Conservation (phyloP, 306 rosid species). For the Castanopsis chinensis region DNA sequence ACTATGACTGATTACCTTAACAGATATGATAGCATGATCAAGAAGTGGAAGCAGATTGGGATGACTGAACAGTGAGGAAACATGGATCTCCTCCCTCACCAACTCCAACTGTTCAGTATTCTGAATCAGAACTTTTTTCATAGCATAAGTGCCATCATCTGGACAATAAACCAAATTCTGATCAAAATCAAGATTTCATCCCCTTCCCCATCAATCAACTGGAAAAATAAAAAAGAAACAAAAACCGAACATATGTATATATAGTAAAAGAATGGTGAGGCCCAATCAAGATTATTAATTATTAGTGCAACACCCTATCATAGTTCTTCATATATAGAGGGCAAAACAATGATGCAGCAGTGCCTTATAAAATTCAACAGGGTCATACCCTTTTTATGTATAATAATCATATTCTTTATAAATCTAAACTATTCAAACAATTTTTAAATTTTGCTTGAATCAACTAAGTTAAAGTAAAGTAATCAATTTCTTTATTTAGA, state of each 20-base stretch:
- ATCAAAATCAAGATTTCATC: neutral
- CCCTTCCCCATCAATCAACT: neutral
- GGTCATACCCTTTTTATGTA: too few species aligned
- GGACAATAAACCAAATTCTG: conserved; percentile 14
- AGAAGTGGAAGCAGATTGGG: conserved; percentile 96
- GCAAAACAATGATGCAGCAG: too few species aligned
- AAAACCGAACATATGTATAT: too few species aligned
- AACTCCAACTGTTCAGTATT: conserved; percentile 81
- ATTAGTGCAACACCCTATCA: neutral
- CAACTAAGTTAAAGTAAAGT: too few species aligned
- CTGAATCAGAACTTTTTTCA: conserved; percentile 96
- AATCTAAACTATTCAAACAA: too few species aligned
- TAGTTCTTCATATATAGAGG: too few species aligned
- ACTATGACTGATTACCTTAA: conserved; percentile 51
- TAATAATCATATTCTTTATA: too few species aligned
- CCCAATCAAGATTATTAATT: neutral
- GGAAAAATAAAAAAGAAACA: neutral
- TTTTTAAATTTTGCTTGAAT: too few species aligned
- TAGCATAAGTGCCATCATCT: conserved; percentile 94
- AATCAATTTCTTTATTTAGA: too few species aligned
- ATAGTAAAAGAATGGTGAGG: neutral
- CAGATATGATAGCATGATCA: conserved; percentile 94
- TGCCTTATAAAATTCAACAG: too few species aligned
- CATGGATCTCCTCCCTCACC: conserved; percentile 97
- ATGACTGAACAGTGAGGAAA: conserved; percentile 87